These are phyloP conservation scores for Saccharomyces pastorianus DNA, from an alignment of 1,139 yeast species.

Conservation along the genomic window DNA sequence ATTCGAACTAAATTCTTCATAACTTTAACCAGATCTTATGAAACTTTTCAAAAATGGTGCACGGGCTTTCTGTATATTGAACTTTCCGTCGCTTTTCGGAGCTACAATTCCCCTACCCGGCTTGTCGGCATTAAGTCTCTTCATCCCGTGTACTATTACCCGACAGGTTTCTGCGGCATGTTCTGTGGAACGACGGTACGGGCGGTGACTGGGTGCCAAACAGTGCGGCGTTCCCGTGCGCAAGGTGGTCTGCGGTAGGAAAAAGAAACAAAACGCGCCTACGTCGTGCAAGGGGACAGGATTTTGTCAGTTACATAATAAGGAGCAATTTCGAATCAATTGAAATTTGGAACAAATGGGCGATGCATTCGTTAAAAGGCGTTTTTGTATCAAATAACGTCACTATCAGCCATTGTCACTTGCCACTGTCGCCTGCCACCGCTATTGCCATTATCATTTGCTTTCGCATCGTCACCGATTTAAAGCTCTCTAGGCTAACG, in stretches of 20 bases:
- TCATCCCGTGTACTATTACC: neutral
- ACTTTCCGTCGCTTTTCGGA: neutral
- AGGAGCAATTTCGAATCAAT: neutral
- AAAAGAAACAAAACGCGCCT: neutral
- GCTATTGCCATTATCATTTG: neutral
- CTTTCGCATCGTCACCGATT: neutral
- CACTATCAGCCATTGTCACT: conserved; percentile 1
- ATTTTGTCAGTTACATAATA: neutral
- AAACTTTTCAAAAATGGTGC: neutral
- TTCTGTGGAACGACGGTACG: neutral
- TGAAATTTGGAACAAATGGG: neutral
- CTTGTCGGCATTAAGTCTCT: neutral
- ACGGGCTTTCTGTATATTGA: neutral
- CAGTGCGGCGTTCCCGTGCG: neutral
- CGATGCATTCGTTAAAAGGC: neutral
- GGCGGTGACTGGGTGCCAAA: neutral
- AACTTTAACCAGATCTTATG: neutral
- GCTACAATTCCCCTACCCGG: neutral
- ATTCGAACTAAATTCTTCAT: neutral
- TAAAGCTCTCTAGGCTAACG: neutral
- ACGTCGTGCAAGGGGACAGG: neutral
- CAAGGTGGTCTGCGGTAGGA: neutral
- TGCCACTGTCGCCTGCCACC: neutral
- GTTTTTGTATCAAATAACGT: neutral
- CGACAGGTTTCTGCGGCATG: neutral